Conservation (phyloP, 129 eudicot genomes). For the Apium graveolens region DNA sequence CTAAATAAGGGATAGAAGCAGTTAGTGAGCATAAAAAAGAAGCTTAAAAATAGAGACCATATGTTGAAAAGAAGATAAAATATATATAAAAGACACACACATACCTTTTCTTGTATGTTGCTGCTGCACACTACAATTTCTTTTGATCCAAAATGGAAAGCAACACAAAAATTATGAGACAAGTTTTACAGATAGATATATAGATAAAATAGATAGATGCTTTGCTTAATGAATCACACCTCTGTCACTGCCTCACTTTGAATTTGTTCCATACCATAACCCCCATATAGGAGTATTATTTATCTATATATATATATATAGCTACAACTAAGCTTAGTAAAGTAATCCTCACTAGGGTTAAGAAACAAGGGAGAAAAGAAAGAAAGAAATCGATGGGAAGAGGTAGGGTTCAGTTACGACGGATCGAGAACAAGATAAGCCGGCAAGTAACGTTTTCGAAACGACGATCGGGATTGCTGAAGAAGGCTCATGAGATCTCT, state of each 20-base stretch:
- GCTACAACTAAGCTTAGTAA: not conserved
- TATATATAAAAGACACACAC: not conserved
- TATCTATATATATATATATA: not conserved
- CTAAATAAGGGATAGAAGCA: not conserved
- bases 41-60: not conserved
- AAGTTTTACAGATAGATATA: not conserved
- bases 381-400: constrained; percentile 49
- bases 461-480: constrained; percentile 57
- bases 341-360: constrained; percentile 4
- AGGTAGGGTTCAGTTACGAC: constrained; percentile 74
- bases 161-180: not conserved
- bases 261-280: not conserved
- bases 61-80: not conserved
- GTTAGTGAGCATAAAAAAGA: not conserved
- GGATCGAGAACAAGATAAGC: constrained; percentile 79
- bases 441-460: constrained; percentile 77
- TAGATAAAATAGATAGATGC: not conserved
- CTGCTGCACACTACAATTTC: not conserved
- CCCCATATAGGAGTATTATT: too few species aligned
- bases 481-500: constrained; percentile 67
- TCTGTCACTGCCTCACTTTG: not conserved
- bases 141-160: not conserved
- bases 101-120: not conserved
- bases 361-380: too few species aligned
- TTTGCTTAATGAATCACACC: not conserved